These are phyloP conservation scores for Penicillium hordei DNA, from an alignment of 2,329 filamentous ascomycete species.

Conservation along the genomic window DNA sequence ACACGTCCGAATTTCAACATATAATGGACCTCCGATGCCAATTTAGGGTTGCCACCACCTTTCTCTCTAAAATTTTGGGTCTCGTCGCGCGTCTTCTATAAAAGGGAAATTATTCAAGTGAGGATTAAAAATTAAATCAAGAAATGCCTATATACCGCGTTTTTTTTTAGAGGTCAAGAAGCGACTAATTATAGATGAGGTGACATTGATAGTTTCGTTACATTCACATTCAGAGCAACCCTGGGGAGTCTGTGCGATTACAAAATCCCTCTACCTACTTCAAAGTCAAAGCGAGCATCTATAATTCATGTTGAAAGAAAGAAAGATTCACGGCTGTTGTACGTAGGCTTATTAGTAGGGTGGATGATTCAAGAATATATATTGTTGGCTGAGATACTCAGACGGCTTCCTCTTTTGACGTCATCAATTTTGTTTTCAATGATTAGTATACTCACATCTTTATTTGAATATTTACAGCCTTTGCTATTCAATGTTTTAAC, in stretches of 20 bases:
- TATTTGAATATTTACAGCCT: not conserved
- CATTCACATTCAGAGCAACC: not conserved
- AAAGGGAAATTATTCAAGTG: not conserved
- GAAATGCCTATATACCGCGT: not conserved
- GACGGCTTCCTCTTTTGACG: not conserved
- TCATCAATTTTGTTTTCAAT: not conserved
- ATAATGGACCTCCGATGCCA: not conserved
- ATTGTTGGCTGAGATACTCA: not conserved
- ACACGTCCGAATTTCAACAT: too few relatives aligned
- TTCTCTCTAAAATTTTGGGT: not conserved
- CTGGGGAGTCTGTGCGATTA: not conserved
- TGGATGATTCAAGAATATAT: not conserved
- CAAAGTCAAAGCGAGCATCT: not conserved
- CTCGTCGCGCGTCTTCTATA: not conserved
- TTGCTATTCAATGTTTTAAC: not conserved
- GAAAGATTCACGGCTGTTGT: not conserved
- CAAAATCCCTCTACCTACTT: not conserved
- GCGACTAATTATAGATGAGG: not conserved
- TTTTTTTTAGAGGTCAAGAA: not conserved
- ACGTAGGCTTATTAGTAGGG: not conserved
- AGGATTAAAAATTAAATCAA: too few relatives aligned
- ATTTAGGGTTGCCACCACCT: not conserved
- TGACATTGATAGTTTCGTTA: not conserved
- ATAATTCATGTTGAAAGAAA: too few relatives aligned
- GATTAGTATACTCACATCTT: not conserved